Evolutionary conservation across 2,329 filamentous ascomycete species (phyloP), one percentile per base, ranked within the genome.

Genomic region (Pestalotiopsis sp.): DNA sequence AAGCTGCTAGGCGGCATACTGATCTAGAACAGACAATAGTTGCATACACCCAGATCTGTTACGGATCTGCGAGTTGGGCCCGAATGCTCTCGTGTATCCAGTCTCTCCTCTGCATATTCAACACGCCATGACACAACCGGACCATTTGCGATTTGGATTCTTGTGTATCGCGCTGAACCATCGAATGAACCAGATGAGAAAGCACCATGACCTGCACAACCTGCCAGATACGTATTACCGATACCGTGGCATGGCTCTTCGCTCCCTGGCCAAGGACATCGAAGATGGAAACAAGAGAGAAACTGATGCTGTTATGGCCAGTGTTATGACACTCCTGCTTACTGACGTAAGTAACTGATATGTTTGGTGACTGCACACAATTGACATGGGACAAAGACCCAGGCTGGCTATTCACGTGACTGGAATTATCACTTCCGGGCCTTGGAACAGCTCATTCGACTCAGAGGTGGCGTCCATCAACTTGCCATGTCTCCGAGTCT

Each of bases 311-410:
- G 68, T 77, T 12, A 68, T 81, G 68, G 77, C 76, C 4, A 78
- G 79, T 4, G 76, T 80, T 17, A 38, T 80, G 17, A 77, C 73
- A 2, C 71, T 80, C 20, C 59, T 80, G 11, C 74, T 80, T 3
- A 68, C 70, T 12, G 79, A 81, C 66, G 79, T 80, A 67, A 70
- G 77, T 74, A n/a, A 17, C 1, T 38, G 13, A 20, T 36, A 63
- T 5, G 71, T 60, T 0, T 36, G 38, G 7, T 14, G 31, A 62
- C 11, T 41, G 27, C 11, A 59, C 31, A 36, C 17, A 62, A n/a
- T 39, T 12, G 17, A 9, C 25, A 9, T 62, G 23, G 4, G n/a
- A 17, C 59, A 11, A 13, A 62, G 59, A 36, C 27, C 13, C 59
- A 62, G 17, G 14, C 38, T 12, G 59, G 59, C 27, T 13, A 5